Evolutionary conservation across 257 asterid species (phyloP), one percentile per base, ranked within the genome.

Genomic region (Nicotiana noctiflora): DNA sequence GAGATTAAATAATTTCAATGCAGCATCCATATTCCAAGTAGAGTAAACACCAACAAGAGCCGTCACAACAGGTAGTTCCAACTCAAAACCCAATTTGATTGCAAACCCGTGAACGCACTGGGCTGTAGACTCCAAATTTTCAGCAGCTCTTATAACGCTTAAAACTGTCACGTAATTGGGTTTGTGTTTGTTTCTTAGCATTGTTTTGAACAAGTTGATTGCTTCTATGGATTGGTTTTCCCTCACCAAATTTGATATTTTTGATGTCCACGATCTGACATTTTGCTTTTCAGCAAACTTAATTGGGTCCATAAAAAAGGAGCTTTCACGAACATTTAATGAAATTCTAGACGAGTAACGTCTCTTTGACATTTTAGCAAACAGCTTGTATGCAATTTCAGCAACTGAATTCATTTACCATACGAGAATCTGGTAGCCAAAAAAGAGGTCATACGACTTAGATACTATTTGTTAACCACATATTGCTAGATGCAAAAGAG

Each of bases 21-120:
- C 90, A 75, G 29, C 27, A 40, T 37, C 77, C 89, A 87, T 84
- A 80, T 90, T 93, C 91, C 87, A 90, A 79, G n/a, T 49, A 81
- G 95, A 84, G 87, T 94, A 89, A 82, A 87, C 83, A 34, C 96
- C 94, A 56, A 92, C 84, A 77, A 94, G 92, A 2, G 91, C 94
- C 2, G 97, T 91, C n/a, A 84, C 92, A 82, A 91, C 84, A 3
- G 88, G 80, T 0, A 88, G 86, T 79, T 91, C 90, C 4, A 84
- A 84, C 40, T 88, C 90, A 65, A 86, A 83, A 15, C 97, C 94
- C 86, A 81, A 55, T 80, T 93, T 93, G 53, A 88, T 27, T 2
- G 87, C 85, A 15, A 83, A 90, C 46, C 92, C 92, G 80, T 94
- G 98, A 83, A 94, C 72, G n/a, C 79, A 87, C 66, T 59, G 25